Evolutionary conservation across 2,329 filamentous ascomycete genomes (phyloP), one percentile per base, ranked within the genome.

Genomic region (Rutstroemia sp.): DNA sequence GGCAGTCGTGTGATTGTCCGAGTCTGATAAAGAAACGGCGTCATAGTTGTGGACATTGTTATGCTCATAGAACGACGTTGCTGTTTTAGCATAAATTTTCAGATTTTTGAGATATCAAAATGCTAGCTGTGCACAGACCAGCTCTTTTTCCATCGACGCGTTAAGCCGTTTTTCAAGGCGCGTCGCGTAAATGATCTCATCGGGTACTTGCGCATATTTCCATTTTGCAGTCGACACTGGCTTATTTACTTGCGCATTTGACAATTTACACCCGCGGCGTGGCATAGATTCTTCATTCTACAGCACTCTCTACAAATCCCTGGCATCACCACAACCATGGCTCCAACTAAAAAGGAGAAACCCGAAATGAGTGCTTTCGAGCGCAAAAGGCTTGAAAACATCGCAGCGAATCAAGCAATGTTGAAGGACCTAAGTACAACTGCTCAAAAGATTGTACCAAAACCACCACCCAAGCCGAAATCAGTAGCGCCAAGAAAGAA

Each of bases 391-490:
- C 81, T 89, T 16, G 89, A 91, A 59, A 96, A 96, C 63, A 95
- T 95, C 42, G 89, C 86, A 0, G 85, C 88, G 54, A 94, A 95
- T 64, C 87, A 92, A 71, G 89, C 86, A 69, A 78, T 96, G 0
- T 73, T 96, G 0, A 88, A 88, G 58, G 87, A 91, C 58, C 80
- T 95, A 1, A 86, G 87, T 2, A 82, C 83, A 2, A 80, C 87
- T 0, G 84, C 89, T 0, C 86, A 87, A 21, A 84, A 81, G 50
- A 78, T 84, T n/a, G 75, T 87, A 10, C 88, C 85, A 47, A 76
- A 73, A 48, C 75, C 80, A 1, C 71, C 75, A 19, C 68, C 81
- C 0, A 81, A 81, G 55, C 72, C 78, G 1, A 78, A 75, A 49
- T 63, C 76, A 10, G 72, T 73, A 21, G 65, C 73, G 5, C 71